Evolutionary conservation across 2,329 filamentous ascomycete species (phyloP).

Genomic region (Sporothrix brunneoviolacea): DNA sequence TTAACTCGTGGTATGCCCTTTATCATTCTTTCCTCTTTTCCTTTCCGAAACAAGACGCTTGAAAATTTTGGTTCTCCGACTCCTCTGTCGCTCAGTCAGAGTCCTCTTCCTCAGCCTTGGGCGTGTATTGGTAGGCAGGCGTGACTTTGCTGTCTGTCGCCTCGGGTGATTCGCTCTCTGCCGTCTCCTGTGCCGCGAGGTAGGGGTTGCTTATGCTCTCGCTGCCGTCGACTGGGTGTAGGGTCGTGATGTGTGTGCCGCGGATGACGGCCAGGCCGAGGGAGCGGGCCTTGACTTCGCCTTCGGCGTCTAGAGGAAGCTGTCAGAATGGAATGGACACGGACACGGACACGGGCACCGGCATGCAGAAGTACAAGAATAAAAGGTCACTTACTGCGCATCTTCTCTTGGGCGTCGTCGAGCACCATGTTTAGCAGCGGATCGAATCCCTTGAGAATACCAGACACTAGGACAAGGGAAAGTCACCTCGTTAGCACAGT

Average conservation of each 20-base stretch:
- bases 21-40: no score
- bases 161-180: not conserved
- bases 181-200: slow-evolving; percentile 44
- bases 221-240: slow-evolving; percentile 89
- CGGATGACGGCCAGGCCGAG: slow-evolving; percentile 85
- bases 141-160: slow-evolving; percentile 8
- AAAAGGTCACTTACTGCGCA: slow-evolving; percentile 59
- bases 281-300: slow-evolving; percentile 73
- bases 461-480: slow-evolving; percentile 55
- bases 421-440: slow-evolving; percentile 97
- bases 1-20: no score
- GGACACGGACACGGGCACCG: no score
- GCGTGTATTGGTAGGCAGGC: slow-evolving; percentile 18
- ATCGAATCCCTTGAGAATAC: slow-evolving; percentile 90
- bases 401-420: slow-evolving; percentile 84
- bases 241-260: slow-evolving; percentile 85
- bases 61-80: no score
- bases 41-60: no score
- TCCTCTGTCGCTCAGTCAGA: not conserved
- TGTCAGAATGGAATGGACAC: not conserved
- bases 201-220: slow-evolving; percentile 97
- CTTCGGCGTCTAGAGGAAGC: slow-evolving; percentile 75
- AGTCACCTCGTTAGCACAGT: no score
- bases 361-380: no score
- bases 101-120: slow-evolving; percentile 16